These are phyloP conservation scores for Globisporangium paddicum DNA, from an alignment of 352 stramenopile species.

Conservation along the genomic window DNA sequence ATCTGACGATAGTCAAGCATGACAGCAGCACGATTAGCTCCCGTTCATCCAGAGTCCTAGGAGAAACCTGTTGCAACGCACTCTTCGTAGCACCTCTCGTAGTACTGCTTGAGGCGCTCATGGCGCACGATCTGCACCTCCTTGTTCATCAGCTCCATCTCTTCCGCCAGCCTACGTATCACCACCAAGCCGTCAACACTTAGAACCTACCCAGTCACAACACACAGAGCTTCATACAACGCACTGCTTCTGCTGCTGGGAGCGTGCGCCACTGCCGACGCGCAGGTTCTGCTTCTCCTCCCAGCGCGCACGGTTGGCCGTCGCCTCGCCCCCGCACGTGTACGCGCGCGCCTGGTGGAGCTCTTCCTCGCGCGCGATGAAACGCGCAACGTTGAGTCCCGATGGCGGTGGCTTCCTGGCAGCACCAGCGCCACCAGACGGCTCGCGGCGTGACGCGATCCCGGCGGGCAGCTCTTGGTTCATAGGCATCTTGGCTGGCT, in stretches of 20 bases:
- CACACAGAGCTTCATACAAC: background rate
- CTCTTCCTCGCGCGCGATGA: constrained; percentile 75
- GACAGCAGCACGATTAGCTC: background rate
- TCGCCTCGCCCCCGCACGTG: constrained; percentile 41
- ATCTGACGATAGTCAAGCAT: constrained; percentile 20
- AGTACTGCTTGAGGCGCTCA: constrained; percentile 68
- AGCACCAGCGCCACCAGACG: constrained; percentile 5
- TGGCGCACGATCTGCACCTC: constrained; percentile 59
- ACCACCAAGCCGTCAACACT: background rate
- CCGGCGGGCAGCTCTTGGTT: constrained; percentile 48
- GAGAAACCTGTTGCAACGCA: constrained; percentile 14
- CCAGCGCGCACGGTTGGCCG: constrained; percentile 52
- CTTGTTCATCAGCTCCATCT: constrained; percentile 77
- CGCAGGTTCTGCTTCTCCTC: constrained; percentile 74
- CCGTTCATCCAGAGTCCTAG: background rate
- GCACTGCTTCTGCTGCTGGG: constrained; percentile 55
- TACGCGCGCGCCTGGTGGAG: constrained; percentile 60
- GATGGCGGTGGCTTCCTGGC: constrained; percentile 35
- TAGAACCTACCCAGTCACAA: background rate
- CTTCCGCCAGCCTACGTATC: constrained; percentile 47
- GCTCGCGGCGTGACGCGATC: constrained; percentile 30
- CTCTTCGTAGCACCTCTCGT: constrained; percentile 71
- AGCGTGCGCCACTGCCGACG: constrained; percentile 38
- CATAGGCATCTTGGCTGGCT: constrained; percentile 29
- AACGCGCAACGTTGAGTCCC: constrained; percentile 63